Evolutionary conservation across 2,329 filamentous ascomycete species (phyloP).

Genomic region (Fusarium tuaranense): DNA sequence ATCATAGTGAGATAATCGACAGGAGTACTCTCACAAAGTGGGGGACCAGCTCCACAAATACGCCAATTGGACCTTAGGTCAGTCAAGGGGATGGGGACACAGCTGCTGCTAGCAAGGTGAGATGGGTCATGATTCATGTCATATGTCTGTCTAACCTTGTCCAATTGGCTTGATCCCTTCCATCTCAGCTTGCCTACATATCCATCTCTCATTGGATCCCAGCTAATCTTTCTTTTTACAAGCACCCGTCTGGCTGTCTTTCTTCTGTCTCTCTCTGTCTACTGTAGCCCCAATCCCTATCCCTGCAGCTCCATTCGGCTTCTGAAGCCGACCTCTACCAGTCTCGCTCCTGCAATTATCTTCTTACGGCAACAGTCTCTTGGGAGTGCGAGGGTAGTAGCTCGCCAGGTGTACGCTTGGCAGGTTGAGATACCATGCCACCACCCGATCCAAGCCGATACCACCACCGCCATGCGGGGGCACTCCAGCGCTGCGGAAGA

Average conservation of each 20-base stretch:
- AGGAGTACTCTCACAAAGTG: no score
- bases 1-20: no score
- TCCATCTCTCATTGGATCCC: background rate
- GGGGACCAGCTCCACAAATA: no score
- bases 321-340: constrained; percentile 1
- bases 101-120: constrained; percentile 7
- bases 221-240: constrained; percentile 16
- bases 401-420: constrained; percentile 69
- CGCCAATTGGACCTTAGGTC: no score
- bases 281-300: background rate
- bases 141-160: constrained; percentile 3
- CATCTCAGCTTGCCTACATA: background rate
- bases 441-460: constrained; percentile 89
- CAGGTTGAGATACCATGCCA: constrained; percentile 72
- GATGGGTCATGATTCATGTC: constrained; percentile 5
- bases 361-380: constrained; percentile 64
- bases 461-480: constrained; percentile 93
- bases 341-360: background rate
- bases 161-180: constrained; percentile 9
- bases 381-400: constrained; percentile 71
- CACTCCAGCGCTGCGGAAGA: constrained; percentile 83
- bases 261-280: background rate
- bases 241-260: background rate
- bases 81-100: no score
- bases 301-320: constrained; percentile 7